Evolutionary conservation across 352 stramenopile genomes (phyloP).

Genomic region (Phytophthora chlamydospora): DNA sequence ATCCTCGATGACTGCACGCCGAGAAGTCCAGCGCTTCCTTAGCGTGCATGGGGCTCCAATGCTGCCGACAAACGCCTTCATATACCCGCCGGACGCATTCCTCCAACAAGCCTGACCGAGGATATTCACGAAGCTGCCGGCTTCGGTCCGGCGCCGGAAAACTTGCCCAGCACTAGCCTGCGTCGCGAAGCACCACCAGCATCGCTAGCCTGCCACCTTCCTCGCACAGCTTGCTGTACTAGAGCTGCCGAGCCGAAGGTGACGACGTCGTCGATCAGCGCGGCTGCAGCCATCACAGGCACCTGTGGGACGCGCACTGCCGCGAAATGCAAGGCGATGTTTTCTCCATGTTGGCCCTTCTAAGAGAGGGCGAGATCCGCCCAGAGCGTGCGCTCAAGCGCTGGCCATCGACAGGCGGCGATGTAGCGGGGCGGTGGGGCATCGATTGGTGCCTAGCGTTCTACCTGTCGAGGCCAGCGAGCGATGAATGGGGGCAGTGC

Average conservation of each 20-base stretch:
- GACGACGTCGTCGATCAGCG: neutral
- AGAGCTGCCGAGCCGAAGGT: no score
- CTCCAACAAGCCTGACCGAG: no score
- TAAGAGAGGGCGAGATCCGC: slow-evolving; percentile 9
- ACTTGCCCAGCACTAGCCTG: no score
- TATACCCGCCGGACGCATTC: slow-evolving; percentile 1
- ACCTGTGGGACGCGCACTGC: neutral
- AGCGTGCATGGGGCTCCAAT: no score
- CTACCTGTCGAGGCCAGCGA: neutral
- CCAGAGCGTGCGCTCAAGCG: neutral
- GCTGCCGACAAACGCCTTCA: no score
- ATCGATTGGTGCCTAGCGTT: neutral
- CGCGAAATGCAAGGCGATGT: slow-evolving; percentile 3
- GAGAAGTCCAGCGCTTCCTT: neutral
- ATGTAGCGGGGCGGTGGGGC: neutral
- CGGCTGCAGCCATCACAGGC: slow-evolving; percentile 5
- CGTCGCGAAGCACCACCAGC: no score
- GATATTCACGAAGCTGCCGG: no score
- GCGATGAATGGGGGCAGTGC: no score
- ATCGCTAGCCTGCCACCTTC: no score
- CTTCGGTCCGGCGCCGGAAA: no score
- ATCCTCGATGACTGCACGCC: neutral
- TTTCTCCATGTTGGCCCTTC: neutral
- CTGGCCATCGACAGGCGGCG: neutral
- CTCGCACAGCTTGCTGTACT: no score